Evolutionary conservation across 2,329 filamentous ascomycete genomes (phyloP).

Genomic region (Talaromyces albobiverticillius): DNA sequence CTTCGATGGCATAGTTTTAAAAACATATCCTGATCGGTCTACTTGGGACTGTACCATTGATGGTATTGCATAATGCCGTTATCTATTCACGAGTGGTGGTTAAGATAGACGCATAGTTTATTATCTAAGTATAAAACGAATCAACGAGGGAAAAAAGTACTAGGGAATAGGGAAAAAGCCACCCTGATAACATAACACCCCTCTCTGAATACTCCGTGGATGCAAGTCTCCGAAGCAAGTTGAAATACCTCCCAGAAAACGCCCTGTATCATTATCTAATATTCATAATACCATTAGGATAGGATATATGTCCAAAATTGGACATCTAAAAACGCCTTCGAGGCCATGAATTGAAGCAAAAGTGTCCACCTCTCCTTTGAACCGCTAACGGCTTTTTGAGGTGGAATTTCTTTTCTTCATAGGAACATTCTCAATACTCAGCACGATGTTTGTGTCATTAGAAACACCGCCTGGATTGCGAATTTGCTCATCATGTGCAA

Average conservation of each 20-base stretch:
- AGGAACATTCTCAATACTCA: constrained; percentile 31
- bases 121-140: background rate
- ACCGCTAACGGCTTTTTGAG: constrained; percentile 24
- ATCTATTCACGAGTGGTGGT: no score
- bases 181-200: background rate
- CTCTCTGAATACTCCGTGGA: background rate
- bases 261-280: background rate
- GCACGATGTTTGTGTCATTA: constrained; percentile 24
- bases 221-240: background rate
- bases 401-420: constrained; percentile 15
- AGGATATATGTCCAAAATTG: background rate
- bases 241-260: background rate
- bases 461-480: constrained; percentile 38
- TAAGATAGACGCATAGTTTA: no score
- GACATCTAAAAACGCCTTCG: background rate
- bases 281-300: background rate
- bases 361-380: background rate
- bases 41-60: no score
- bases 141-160: background rate
- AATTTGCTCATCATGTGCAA: constrained; percentile 42
- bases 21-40: no score
- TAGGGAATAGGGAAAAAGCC: background rate
- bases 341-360: background rate
- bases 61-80: no score
- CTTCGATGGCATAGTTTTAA: no score